Evolutionary conservation across 73 alveolate genomes (phyloP).

Genomic region (Tetrahymena malaccensis): DNA sequence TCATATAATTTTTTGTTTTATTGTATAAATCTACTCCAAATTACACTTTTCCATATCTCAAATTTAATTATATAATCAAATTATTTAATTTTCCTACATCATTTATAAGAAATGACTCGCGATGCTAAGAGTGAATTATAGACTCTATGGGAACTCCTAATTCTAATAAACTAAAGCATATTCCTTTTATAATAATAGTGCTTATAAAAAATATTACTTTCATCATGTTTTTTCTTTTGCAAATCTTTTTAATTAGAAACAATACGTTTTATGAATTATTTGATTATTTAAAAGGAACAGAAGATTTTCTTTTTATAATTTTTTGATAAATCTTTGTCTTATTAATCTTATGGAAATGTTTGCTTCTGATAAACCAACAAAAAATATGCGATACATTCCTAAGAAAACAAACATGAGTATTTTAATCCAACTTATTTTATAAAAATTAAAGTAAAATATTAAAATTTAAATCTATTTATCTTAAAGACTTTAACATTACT

Average conservation of each 20-base stretch:
- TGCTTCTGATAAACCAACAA: neutral
- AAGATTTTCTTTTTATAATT: neutral
- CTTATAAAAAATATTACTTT: neutral
- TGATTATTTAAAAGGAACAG: neutral
- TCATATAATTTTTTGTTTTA: neutral
- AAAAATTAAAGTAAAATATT: no score
- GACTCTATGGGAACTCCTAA: neutral
- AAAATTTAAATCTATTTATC: no score
- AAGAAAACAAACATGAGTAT: no score
- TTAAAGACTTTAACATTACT: no score
- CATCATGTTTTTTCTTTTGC: neutral
- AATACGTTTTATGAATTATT: neutral
- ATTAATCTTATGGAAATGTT: neutral
- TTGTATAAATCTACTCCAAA: neutral
- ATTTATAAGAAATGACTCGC: neutral
- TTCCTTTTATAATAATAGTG: neutral
- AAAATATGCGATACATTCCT: no score
- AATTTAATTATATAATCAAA: neutral
- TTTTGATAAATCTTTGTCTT: neutral
- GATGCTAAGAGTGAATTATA: neutral
- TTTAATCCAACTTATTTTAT: neutral
- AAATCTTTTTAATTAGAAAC: neutral
- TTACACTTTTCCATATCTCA: neutral
- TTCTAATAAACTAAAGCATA: neutral
- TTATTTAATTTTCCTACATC: neutral